Evolutionary conservation across 129 eudicot species (phyloP).

Genomic region (Scalesia atractyloides): DNA sequence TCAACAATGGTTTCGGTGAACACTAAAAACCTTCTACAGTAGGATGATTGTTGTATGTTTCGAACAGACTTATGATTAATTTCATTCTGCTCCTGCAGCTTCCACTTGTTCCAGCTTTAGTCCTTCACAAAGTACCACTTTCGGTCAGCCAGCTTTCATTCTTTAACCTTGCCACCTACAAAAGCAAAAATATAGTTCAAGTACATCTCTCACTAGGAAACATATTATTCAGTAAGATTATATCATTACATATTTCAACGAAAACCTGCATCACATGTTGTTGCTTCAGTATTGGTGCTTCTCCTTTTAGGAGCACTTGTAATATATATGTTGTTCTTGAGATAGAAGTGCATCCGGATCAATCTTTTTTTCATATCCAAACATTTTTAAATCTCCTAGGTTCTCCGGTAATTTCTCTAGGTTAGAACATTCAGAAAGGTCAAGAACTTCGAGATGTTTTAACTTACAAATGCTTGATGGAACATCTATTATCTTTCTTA

Average conservation of each 20-base stretch:
- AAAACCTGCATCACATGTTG: too few relatives aligned
- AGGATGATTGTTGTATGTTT: too few relatives aligned
- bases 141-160: neutral
- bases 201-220: neutral
- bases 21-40: too few relatives aligned
- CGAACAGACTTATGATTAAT: neutral
- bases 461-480: too few relatives aligned
- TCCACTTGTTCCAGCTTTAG: neutral
- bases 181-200: neutral
- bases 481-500: too few relatives aligned
- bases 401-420: too few relatives aligned
- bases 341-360: neutral
- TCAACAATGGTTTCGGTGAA: too few relatives aligned
- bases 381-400: neutral
- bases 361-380: neutral
- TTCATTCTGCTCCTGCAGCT: neutral
- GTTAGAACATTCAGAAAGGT: too few relatives aligned
- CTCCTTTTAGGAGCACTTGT: too few relatives aligned
- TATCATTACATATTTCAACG: neutral
- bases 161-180: conserved; percentile 5
- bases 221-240: neutral
- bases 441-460: too few relatives aligned
- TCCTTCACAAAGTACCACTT: neutral
- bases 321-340: neutral
- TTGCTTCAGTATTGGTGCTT: neutral